Conservation (phyloP, 1,139 yeast species). For the Saccharomyces uvarum region DNA sequence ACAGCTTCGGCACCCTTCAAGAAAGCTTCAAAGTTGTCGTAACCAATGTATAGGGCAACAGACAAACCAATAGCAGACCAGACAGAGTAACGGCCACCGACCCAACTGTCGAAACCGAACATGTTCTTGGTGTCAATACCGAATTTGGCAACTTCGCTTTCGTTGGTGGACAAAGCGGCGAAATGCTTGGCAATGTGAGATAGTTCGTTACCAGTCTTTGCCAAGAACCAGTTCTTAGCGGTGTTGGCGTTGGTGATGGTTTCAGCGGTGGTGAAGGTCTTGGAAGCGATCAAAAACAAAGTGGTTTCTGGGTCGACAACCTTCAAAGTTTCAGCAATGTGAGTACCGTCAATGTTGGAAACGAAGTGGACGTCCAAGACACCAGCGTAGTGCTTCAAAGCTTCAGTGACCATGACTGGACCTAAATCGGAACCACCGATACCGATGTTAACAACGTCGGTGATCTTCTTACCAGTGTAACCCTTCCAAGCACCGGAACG, state of each 20-base stretch:
- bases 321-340: conserved; percentile 84
- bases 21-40: conserved; percentile 82
- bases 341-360: conserved; percentile 97
- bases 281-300: conserved; percentile 87
- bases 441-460: conserved; percentile 94
- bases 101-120: conserved; percentile 99
- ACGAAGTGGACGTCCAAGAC: conserved; percentile 83
- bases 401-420: conserved; percentile 98
- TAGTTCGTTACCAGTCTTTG: conserved; percentile 52
- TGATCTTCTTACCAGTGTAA: conserved; percentile 87
- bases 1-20: conserved; percentile 96
- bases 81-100: conserved; percentile 98
- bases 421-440: conserved; percentile 98
- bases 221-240: conserved; percentile 90
- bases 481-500: conserved; percentile 96
- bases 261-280: conserved; percentile 98
- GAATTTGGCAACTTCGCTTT: conserved; percentile 79
- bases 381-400: conserved; percentile 80
- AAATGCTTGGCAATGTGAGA: conserved; percentile 89
- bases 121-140: conserved; percentile 96
- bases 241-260: conserved; percentile 91
- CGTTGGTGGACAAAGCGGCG: conserved; percentile 93
- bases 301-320: conserved; percentile 81
- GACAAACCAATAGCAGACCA: conserved; percentile 98
- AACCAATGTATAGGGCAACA: conserved; percentile 90